phyloP scores from a whole-genome alignment of 768 basidiomycete genomes.

The Pulveroboletus sp. region DNA sequence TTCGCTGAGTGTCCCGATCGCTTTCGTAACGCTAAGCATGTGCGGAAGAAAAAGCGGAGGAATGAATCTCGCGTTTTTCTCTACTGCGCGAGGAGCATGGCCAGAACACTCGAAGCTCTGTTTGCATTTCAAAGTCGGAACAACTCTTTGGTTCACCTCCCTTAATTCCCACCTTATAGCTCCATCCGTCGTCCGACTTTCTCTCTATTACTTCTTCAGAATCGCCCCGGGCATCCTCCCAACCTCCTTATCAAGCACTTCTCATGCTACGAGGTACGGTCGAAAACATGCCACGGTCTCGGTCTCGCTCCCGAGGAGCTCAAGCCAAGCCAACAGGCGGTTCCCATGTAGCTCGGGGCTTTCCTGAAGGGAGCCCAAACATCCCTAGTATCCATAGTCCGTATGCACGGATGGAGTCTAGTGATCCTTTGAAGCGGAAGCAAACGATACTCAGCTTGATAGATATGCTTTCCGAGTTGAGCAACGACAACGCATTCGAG shows the following conservation, averaged over 20 bases:
- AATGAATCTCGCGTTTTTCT: constrained; percentile 36
- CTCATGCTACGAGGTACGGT: constrained; percentile 33
- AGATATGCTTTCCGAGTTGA: constrained; percentile 45
- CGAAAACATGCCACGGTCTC: constrained; percentile 24
- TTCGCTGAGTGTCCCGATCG: constrained; percentile 35
- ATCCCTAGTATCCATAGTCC: constrained; percentile 23
- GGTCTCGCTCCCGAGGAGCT: constrained; percentile 27
- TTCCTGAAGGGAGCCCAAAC: constrained; percentile 27
- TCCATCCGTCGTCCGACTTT: constrained; percentile 14
- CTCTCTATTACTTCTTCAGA: constrained; percentile 18
- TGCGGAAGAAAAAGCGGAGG: constrained; percentile 30
- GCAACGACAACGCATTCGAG: constrained; percentile 36
- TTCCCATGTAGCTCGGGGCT: constrained; percentile 22
- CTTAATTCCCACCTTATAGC: constrained; percentile 31
- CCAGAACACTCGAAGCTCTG: constrained; percentile 34
- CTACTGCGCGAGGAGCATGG: constrained; percentile 34
- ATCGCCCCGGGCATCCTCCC: constrained; percentile 22
- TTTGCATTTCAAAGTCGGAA: constrained; percentile 34
- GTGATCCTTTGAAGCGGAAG: constrained; percentile 36
- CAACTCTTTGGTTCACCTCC: constrained; percentile 24
- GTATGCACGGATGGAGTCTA: constrained; percentile 27
- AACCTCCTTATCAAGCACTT: constrained; percentile 21
- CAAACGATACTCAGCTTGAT: constrained; percentile 47
- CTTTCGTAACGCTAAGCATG: constrained; percentile 33
- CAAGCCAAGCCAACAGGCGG: constrained; percentile 24